Evolutionary conservation across 495 filamentous ascomycete genomes (phyloP), one percentile per base, ranked within the genome.

Genomic region (Neurospora intermedia): DNA sequence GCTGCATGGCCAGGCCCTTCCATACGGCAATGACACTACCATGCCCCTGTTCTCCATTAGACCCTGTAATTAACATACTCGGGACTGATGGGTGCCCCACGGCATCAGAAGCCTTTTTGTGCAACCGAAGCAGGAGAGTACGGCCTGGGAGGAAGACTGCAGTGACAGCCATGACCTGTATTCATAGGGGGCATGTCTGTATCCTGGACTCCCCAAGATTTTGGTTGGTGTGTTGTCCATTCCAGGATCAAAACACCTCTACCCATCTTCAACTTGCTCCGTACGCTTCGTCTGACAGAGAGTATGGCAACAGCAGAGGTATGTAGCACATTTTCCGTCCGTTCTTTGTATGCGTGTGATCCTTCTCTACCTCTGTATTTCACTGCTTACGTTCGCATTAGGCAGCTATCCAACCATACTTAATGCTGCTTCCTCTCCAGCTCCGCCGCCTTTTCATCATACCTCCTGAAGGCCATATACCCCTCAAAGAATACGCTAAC

Each of bases 401-500:
- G 2, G 48, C 6, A 27, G 48, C 7, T 2, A 11, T 2, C n/a
- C 13, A 10, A 59, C 13, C 11, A 62, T 15, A 9, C 15, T 66
- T 4, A 66, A 38, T 66, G 27, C 75, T 74, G 72, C 75, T 76
- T 69, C 70, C 13, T 72, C 74, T 59, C 75, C 78, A 75, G 23
- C 75, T 62, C 74, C 69, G 59, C 73, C 10, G 82, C 79, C 10
- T 85, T 15, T 11, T 75, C 69, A 77, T 86, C 83, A 73, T 85
- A 84, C 66, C 85, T 75, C 73, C 39, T 54, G 70, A 86, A 82
- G 1, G 80, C 73, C 71, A 79, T 78, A 5, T 69, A 70, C 16
- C 85, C 85, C 76, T 86, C 85, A 4, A 83, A 18, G 43, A 84
- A 84, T 7, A 77, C 78, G 10, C 78, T 76, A 18, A 69, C 72